phyloP scores from a whole-genome alignment of 2,329 filamentous ascomycete species.

The Fusarium chaquense region DNA sequence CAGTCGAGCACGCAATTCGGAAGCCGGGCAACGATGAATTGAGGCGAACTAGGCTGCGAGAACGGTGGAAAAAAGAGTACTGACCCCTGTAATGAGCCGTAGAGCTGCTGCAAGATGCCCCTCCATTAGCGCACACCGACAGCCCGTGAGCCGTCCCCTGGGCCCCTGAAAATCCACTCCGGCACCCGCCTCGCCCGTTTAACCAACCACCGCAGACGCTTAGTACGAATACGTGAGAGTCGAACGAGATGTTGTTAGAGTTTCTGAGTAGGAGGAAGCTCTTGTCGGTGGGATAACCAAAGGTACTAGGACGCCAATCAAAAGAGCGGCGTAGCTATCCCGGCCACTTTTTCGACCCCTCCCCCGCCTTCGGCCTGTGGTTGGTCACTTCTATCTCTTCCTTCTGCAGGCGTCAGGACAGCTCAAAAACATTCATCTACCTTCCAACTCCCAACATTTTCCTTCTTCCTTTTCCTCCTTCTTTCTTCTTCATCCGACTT shows the following conservation, averaged over 20 bases:
- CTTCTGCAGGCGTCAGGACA: slow-evolving; percentile 19
- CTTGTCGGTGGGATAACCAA: slow-evolving; percentile 11
- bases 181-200: slow-evolving; percentile 42
- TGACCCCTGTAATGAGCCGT: slow-evolving; percentile 32
- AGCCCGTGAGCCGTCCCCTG: slow-evolving; percentile 41
- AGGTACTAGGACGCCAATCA: slow-evolving; percentile 24
- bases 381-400: slow-evolving; percentile 46
- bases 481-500: slow-evolving; percentile 36
- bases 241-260: slow-evolving; percentile 24
- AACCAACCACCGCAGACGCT: slow-evolving; percentile 35
- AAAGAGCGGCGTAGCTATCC: slow-evolving; percentile 25
- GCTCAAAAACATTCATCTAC: slow-evolving; percentile 36
- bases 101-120: slow-evolving; percentile 41
- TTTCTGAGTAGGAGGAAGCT: slow-evolving; percentile 23
- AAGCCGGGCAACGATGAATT: slow-evolving; percentile 37
- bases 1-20: slow-evolving; percentile 48
- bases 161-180: slow-evolving; percentile 42
- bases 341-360: slow-evolving; percentile 48
- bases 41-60: slow-evolving; percentile 38
- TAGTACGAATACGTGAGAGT: slow-evolving; percentile 46
- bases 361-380: slow-evolving; percentile 53
- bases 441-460: slow-evolving; percentile 40
- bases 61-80: slow-evolving; percentile 31
- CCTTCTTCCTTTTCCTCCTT: slow-evolving; percentile 38
- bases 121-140: slow-evolving; percentile 46